Evolutionary conservation across 345 rosid genomes (phyloP), one percentile per base, ranked within the genome.

Genomic region (Carallia pectinifolia): DNA sequence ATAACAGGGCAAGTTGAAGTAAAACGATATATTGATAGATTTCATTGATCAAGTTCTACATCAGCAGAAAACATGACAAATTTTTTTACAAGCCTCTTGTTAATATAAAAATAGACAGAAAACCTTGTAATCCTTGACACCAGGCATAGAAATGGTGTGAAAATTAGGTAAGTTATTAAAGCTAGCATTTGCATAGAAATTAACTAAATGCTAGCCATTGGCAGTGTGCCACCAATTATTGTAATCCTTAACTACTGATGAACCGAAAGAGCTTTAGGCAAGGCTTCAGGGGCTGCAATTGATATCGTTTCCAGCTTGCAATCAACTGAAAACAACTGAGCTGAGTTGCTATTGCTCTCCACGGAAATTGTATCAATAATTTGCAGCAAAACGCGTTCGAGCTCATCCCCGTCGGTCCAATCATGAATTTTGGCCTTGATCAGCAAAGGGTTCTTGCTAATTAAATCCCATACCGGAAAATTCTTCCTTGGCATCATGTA

Each of bases 401-500:
- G 74, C 47, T 82, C 87, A 68, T 82, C 88, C 1, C 97, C 97
- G 33, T 89, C 89, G 10, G 74, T 77, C 97, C 97, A 93, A 59
- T 83, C 94, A 69, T 84, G 84, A 34, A 91, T 87, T 37, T 85
- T 71, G 2, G 97, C 96, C 78, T 85, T 85, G 18, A 93, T 61
- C 10, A 81, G 39, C 77, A 71, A 69, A 0, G 91, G 91, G 64
- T 88, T 87, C 59, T 66, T 67, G 79, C 79, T 66, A 36, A 91
- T 91, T 29, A 91, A 78, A 29, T 87, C 89, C 98, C 97, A 91
- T 5, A 88, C 81, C 2, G 98, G 97, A 47, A 79, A 93, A 12
- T 88, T 81, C 77, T 91, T 94, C 81, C 96, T 92, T 7, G 97
- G 98, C 97, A 94, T 91, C 75, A 83, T 60, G 64, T 71, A 74